phyloP scores from a whole-genome alignment of 139 green algal species.

The Picochlorum costavermella region DNA sequence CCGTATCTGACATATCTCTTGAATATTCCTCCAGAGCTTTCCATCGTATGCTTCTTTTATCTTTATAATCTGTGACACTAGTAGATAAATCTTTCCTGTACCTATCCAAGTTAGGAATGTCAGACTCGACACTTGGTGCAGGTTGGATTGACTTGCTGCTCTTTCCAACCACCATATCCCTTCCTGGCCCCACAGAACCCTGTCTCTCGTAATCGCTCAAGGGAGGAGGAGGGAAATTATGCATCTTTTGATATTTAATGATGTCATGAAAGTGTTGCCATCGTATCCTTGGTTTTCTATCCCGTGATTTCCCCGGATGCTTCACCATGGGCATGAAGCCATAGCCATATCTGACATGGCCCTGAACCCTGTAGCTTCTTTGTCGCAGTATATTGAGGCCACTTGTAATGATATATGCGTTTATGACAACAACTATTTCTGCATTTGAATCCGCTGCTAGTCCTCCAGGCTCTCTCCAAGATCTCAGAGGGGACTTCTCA shows the following conservation, averaged over 20 bases:
- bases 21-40: constrained; percentile 14
- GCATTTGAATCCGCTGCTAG: constrained; percentile 39
- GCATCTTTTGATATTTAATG: background rate
- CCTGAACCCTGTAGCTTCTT: constrained; percentile 32
- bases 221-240: constrained; percentile 2
- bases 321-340: constrained; percentile 39
- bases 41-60: background rate
- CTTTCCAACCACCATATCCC: too few species aligned
- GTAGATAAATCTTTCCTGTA: constrained; percentile 2
- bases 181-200: background rate
- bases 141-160: too few species aligned
- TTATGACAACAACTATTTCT: constrained; percentile 47
- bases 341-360: constrained; percentile 36
- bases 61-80: background rate
- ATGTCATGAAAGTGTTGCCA: constrained; percentile 38
- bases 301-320: constrained; percentile 20
- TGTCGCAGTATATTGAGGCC: constrained; percentile 39
- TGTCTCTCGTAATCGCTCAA: background rate
- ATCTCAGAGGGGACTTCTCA: constrained; percentile 27
- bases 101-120: constrained; percentile 9
- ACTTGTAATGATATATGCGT: constrained; percentile 39
- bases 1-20: constrained; percentile 12
- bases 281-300: constrained; percentile 31
- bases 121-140: background rate
- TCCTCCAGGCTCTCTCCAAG: constrained; percentile 21